A percentile compares a stretch with the other conserved stretches of the same genome.
These are phyloP conservation scores for Avena atlantica DNA, from an alignment of 176 grass and related monocot genomes.

Conservation along the genomic window DNA sequence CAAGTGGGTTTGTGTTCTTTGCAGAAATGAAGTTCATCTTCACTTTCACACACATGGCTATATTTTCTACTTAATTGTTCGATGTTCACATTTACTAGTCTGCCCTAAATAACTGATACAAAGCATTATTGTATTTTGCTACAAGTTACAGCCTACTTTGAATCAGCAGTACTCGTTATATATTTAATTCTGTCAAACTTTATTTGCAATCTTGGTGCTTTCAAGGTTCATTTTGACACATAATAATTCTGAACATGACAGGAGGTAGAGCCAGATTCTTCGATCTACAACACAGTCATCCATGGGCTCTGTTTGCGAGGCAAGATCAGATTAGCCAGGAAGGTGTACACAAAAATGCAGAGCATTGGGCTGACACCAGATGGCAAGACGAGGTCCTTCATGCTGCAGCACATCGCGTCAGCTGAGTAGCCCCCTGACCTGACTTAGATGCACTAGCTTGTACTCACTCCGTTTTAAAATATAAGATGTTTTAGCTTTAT, in stretches of 20 bases:
- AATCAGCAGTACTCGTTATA: not conserved
- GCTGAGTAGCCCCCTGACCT: not conserved
- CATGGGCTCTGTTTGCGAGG: conserved; percentile 80
- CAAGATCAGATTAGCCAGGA: conserved; percentile 65
- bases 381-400: conserved; percentile 75
- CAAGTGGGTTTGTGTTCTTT: conserved; percentile 9
- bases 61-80: not conserved
- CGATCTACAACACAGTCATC: conserved; percentile 73
- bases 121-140: not conserved
- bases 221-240: not conserved
- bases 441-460: not conserved
- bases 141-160: not conserved
- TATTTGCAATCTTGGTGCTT: not conserved
- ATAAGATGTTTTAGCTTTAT: no score
- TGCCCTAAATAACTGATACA: not conserved
- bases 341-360: conserved; percentile 63
- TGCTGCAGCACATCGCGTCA: conserved; percentile 65
- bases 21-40: conserved; percentile 14
- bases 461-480: no score
- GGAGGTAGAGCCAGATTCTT: conserved; percentile 61
- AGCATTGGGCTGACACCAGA: conserved; percentile 73
- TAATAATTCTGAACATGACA: conserved; percentile 37
- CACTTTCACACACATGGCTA: not conserved
- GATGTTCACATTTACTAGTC: not conserved
- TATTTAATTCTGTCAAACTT: not conserved